Conservation (phyloP, 2,329 filamentous ascomycete species). For the Fusarium mexicanum region DNA sequence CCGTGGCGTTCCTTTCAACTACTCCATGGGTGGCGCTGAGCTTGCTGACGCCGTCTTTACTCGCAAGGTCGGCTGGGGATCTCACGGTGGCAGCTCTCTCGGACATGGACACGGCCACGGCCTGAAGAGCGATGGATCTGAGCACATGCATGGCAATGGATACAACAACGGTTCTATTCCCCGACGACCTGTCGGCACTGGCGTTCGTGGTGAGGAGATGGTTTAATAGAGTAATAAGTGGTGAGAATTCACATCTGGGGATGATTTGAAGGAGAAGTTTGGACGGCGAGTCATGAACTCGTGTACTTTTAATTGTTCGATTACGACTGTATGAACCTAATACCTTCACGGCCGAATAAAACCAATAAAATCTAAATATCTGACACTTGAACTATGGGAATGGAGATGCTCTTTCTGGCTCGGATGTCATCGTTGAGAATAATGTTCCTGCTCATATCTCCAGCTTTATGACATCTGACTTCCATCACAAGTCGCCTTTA, state of each 20-base stretch:
- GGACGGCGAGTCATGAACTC: background rate
- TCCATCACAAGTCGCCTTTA: background rate
- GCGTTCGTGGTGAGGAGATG: conserved; percentile 25
- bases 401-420: background rate
- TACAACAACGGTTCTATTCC: conserved; percentile 28
- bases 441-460: background rate
- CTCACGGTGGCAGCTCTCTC: conserved; percentile 18
- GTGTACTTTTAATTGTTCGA: background rate
- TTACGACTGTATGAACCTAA: conserved; percentile 12
- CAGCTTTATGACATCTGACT: background rate
- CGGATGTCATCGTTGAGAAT: fast-evolving
- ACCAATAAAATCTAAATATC: background rate
- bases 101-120: conserved; percentile 16
- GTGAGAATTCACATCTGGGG: too few species aligned
- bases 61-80: conserved; percentile 68
- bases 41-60: conserved; percentile 67
- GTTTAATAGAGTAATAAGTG: background rate
- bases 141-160: conserved; percentile 20
- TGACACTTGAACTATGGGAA: background rate
- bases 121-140: conserved; percentile 24
- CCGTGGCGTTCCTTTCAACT: conserved; percentile 64
- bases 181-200: conserved; percentile 25
- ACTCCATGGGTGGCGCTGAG: conserved; percentile 54
- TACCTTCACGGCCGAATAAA: conserved; percentile 12
- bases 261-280: background rate